These are phyloP conservation scores for Talaromyces sp. DNA, from an alignment of 2,329 filamentous ascomycete species.

Conservation along the genomic window DNA sequence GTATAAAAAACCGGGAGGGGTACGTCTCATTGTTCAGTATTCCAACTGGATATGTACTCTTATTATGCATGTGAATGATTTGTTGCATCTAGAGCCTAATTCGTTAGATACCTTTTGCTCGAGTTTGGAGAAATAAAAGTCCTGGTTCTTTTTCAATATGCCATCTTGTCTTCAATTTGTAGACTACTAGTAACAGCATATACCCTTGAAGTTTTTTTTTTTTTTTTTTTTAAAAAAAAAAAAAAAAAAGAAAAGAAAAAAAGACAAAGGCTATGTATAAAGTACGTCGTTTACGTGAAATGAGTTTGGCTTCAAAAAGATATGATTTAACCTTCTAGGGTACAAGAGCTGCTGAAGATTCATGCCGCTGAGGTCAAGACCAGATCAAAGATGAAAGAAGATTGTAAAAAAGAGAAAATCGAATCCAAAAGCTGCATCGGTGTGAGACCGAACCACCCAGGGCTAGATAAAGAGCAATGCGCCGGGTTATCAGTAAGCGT, in stretches of 20 bases:
- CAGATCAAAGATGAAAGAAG: not conserved
- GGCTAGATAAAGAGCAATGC: not conserved
- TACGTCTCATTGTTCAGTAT: not conserved
- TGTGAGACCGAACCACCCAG: not conserved
- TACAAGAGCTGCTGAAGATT: not conserved
- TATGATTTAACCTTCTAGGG: too few species aligned
- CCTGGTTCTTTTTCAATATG: slow-evolving; percentile 5
- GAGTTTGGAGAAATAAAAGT: slow-evolving; percentile 16
- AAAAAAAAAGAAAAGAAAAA: too few species aligned
- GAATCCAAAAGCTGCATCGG: not conserved
- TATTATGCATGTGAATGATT: slow-evolving; percentile 20
- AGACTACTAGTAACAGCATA: too few species aligned
- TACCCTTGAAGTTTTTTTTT: too few species aligned
- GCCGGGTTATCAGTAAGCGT: slow-evolving; percentile 7
- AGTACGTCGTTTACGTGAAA: not conserved
- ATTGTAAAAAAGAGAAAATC: not conserved
- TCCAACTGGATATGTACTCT: slow-evolving; percentile 7
- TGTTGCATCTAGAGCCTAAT: slow-evolving; percentile 22
- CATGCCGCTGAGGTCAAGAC: not conserved
- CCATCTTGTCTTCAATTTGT: too few species aligned
- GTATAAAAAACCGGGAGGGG: not conserved
- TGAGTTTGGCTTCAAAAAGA: not conserved
- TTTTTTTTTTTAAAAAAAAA: too few species aligned
- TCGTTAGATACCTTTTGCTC: slow-evolving; percentile 21
- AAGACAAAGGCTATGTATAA: too few species aligned